These are phyloP conservation scores for Cairneyella variabilis DNA, from an alignment of 495 filamentous ascomycete genomes.

Conservation along the genomic window DNA sequence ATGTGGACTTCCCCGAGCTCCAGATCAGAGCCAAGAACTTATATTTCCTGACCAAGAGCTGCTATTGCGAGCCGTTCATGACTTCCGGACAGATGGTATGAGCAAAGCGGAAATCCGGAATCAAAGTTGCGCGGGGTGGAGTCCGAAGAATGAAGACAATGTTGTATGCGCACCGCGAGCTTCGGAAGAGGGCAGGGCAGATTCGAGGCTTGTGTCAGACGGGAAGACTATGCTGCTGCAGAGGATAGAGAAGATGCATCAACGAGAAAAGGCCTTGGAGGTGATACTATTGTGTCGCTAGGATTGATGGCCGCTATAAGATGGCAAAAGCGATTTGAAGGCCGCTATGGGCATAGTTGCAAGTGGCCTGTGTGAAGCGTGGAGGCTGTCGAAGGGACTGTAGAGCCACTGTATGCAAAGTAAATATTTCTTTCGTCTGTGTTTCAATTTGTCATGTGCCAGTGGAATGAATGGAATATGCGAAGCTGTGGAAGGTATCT, in stretches of 20 bases:
- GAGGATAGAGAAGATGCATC: not conserved
- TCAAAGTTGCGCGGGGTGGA: not conserved
- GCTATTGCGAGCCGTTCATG: constrained; percentile 1
- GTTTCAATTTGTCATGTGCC: too few relatives aligned
- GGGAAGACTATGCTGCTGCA: not conserved
- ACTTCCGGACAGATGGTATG: not conserved
- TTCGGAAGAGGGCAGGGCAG: not conserved
- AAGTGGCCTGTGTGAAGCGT: not conserved
- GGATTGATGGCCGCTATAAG: not conserved
- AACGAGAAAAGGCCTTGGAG: not conserved
- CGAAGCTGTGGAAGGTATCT: too few relatives aligned
- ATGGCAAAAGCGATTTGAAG: not conserved
- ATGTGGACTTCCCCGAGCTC: constrained; percentile 1
- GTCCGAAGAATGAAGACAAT: not conserved
- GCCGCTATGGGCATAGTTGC: not conserved
- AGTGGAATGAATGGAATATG: too few relatives aligned
- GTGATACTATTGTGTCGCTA: not conserved
- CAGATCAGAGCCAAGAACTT: not conserved
- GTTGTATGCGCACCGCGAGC: constrained; percentile 10
- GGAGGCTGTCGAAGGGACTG: too few relatives aligned
- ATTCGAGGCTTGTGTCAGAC: not conserved
- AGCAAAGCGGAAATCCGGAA: not conserved
- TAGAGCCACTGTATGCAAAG: not conserved
- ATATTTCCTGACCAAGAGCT: not conserved
- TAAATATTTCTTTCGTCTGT: too few relatives aligned